Evolutionary conservation across 768 basidiomycete species (phyloP), one percentile per base, ranked within the genome.

Genomic region (Boletus tylopilopsis): DNA sequence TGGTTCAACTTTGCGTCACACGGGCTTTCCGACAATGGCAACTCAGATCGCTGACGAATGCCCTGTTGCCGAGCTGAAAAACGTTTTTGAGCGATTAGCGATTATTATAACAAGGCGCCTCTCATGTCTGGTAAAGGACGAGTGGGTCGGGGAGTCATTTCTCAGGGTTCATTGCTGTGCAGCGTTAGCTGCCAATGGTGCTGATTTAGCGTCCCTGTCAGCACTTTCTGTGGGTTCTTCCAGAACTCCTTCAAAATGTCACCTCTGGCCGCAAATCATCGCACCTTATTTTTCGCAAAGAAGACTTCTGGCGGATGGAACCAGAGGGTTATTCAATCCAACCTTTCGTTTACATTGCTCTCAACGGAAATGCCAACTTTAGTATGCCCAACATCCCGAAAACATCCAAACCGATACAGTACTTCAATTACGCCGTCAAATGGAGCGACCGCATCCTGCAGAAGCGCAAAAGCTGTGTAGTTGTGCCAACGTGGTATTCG

Each of bases 121-220:
- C 49, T 43, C 49, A 36, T 47, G 42, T 50, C 43, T 50, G 36
- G 47, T 23, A 38, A 51, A 33, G 24, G 39, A 21, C 41, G 41
- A 53, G 55, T 56, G 54, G 54, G 58, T 59, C 54, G 45, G 42
- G 45, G 48, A 30, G 35, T 53, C 51, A 46, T 57, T 43, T 45
- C 40, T 22, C 45, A 58, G 53, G 58, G 61, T 47, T 52, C 21
- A 22, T 50, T 53, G 51, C 61, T 53, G 56, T 59, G 55, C 51
- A 34, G 15, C 40, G 15, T 35, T 23, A n/a, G 38, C 36, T 33
- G 53, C 42, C 46, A 27, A 59, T 45, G 38, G 24, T 39, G 48
- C 41, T 35, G 37, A 51, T 48, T 48, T 47, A 42, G 45, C 33
- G 49, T 52, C 45, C 42, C 53, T 16, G 38, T 53, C 41, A 22